Evolutionary conservation across 1,284 basidiomycete species (phyloP).

Genomic region (Marasmius oreades): DNA sequence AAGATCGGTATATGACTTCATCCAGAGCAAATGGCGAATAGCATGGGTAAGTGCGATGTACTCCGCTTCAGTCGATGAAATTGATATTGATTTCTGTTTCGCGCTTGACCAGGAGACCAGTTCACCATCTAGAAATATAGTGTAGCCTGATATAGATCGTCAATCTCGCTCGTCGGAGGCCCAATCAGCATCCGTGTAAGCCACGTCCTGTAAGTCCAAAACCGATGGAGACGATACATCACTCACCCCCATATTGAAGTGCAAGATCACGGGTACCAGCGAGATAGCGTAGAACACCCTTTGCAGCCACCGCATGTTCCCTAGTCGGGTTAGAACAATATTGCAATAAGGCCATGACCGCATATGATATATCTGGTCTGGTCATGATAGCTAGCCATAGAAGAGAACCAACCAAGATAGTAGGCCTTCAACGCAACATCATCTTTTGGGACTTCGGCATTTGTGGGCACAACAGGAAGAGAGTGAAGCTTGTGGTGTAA

Average conservation of each 20-base stretch:
- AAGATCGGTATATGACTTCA: conserved; percentile 4
- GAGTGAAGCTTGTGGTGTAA: neutral
- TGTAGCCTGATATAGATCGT: conserved; percentile 15
- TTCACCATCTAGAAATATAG: conserved; percentile 7
- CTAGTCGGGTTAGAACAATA: neutral
- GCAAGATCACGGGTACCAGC: no score
- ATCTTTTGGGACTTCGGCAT: neutral
- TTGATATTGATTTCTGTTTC: conserved; percentile 12
- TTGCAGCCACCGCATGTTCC: neutral
- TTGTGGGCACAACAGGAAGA: neutral
- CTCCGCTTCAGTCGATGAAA: conserved; percentile 13
- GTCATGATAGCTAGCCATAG: neutral
- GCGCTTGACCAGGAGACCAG: conserved; percentile 16
- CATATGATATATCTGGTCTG: neutral
- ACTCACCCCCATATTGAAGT: no score
- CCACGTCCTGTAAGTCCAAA: neutral
- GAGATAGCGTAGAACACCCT: neutral
- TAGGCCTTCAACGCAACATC: neutral
- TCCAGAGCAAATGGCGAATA: conserved; percentile 7
- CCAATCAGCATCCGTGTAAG: conserved; percentile 15
- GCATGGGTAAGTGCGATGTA: conserved; percentile 4
- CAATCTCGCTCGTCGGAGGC: conserved; percentile 10
- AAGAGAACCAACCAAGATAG: neutral
- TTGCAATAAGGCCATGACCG: neutral
- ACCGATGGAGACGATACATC: no score